phyloP scores from a whole-genome alignment of 148 eudicot species.

The Persicaria maculosa region DNA sequence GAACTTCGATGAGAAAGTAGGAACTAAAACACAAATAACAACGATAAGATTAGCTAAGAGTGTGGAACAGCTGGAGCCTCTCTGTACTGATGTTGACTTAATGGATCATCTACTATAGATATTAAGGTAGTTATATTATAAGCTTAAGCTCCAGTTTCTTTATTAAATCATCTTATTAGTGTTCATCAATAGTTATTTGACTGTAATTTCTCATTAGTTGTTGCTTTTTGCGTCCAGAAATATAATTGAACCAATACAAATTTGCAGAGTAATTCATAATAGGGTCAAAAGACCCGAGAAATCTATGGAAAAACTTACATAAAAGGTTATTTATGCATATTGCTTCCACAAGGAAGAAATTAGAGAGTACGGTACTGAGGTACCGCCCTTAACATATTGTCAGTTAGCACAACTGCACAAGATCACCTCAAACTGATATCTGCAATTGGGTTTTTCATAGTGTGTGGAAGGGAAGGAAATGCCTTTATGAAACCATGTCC shows the following conservation, averaged over 20 bases:
- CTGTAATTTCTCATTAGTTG: background rate
- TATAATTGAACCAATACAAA: constrained; percentile 2
- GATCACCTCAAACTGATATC: background rate
- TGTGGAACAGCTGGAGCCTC: background rate
- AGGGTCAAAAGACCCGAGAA: background rate
- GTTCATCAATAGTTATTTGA: background rate
- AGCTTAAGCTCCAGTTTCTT: background rate
- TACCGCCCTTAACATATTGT: background rate
- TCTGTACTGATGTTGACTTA: background rate
- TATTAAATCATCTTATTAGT: background rate
- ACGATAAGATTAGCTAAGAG: background rate
- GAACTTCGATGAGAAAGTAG: background rate
- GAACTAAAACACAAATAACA: background rate
- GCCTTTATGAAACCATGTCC: background rate
- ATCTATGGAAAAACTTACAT: background rate
- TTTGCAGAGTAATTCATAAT: background rate
- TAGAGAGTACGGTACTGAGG: background rate
- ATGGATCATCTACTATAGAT: background rate
- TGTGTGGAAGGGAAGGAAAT: background rate
- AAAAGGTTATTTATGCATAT: background rate
- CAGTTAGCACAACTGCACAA: background rate
- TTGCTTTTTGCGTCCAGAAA: background rate
- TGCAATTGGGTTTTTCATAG: background rate
- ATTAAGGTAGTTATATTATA: background rate
- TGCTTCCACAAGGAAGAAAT: background rate